Conservation (phyloP, 352 stramenopile genomes). For the Phytophthora podocarpi region DNA sequence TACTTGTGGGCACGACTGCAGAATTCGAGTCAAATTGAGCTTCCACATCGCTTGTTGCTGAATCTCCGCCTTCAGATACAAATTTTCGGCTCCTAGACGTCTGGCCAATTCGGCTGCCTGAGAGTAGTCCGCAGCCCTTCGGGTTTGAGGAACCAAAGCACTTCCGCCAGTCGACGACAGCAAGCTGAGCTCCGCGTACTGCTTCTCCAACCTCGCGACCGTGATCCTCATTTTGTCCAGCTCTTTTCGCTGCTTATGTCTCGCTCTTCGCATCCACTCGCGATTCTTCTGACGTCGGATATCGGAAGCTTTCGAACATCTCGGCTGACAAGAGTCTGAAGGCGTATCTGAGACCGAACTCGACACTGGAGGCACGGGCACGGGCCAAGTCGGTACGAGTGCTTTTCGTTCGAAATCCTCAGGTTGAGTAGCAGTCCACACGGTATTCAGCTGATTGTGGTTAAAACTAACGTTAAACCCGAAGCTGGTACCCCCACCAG, state of each 20-base stretch:
- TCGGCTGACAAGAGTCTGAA: conserved; percentile 6
- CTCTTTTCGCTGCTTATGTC: conserved; percentile 40
- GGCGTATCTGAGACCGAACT: neutral
- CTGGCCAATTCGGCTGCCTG: conserved; percentile 31
- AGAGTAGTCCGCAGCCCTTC: conserved; percentile 12
- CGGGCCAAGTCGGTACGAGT: neutral
- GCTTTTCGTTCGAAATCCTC: neutral
- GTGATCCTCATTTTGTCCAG: conserved; percentile 40
- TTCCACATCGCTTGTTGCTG: conserved; percentile 44
- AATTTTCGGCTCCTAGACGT: conserved; percentile 47
- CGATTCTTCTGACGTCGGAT: conserved; percentile 43
- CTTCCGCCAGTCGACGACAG: neutral
- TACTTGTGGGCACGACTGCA: conserved; percentile 26
- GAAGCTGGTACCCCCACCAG: neutral
- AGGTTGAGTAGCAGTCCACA: conserved; percentile 5
- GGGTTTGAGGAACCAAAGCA: neutral
- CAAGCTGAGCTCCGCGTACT: conserved; percentile 40
- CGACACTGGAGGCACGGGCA: neutral
- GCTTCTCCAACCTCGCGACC: conserved; percentile 37
- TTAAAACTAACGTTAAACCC: too few relatives aligned
- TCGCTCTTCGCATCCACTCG: conserved; percentile 44
- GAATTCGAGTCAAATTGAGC: conserved; percentile 32
- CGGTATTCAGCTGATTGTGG: neutral
- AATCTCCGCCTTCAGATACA: conserved; percentile 44
- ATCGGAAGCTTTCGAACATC: conserved; percentile 19